These are phyloP conservation scores for Botryosphaeria dothidea DNA, from an alignment of 2,329 filamentous ascomycete genomes.

Conservation along the genomic window DNA sequence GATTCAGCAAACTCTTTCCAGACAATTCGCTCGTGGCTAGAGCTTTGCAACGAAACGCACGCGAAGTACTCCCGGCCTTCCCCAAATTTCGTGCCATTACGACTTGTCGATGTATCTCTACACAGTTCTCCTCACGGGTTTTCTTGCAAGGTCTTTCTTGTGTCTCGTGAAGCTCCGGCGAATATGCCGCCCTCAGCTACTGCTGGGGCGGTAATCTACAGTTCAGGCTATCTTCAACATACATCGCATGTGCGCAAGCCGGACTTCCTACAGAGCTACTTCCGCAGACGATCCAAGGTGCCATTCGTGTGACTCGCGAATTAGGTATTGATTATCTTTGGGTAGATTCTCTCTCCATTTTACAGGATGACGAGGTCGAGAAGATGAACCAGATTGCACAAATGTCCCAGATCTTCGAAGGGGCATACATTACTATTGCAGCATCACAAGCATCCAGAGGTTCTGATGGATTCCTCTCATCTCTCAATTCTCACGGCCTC, in stretches of 20 bases:
- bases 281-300: neutral
- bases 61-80: neutral
- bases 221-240: neutral
- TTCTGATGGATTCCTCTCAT: neutral
- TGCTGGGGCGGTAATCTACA: neutral
- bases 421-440: neutral
- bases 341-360: conserved; percentile 4
- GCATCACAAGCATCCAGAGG: neutral
- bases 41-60: neutral
- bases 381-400: neutral
- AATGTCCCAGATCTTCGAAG: neutral
- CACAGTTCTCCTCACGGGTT: no score
- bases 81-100: neutral
- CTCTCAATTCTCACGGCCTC: neutral
- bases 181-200: neutral
- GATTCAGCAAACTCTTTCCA: neutral
- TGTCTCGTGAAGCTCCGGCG: neutral
- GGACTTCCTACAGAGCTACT: neutral
- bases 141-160: neutral
- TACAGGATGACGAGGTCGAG: neutral
- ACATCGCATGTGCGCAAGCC: neutral
- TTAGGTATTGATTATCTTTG: neutral
- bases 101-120: neutral
- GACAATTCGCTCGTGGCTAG: neutral
- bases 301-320: neutral